Evolutionary conservation across 1,139 yeast genomes (phyloP).

Genomic region (Candida gigantensis): DNA sequence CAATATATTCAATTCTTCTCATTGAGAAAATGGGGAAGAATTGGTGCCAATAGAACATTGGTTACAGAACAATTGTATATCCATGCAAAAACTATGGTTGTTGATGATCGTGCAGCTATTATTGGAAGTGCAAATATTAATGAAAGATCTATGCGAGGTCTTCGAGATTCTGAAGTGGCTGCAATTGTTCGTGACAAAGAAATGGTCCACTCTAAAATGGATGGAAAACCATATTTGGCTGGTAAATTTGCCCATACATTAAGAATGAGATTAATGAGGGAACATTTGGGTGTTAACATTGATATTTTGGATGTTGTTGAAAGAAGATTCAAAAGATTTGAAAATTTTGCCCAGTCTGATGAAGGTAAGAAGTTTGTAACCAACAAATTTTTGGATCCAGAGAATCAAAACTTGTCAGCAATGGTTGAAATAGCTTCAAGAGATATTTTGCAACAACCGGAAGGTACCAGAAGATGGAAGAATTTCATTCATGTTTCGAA

Average conservation of each 20-base stretch:
- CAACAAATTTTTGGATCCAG: conserved; percentile 33
- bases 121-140: conserved; percentile 97
- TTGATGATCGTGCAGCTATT: conserved; percentile 90
- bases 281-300: conserved; percentile 91
- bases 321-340: conserved; percentile 64
- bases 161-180: conserved; percentile 92
- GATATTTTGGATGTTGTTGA: conserved; percentile 86
- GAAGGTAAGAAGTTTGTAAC: conserved; percentile 49
- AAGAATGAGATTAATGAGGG: conserved; percentile 91
- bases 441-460: conserved; percentile 52
- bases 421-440: conserved; percentile 75
- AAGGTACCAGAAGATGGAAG: conserved; percentile 55
- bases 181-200: conserved; percentile 84
- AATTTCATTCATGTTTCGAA: conserved; percentile 26
- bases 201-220: conserved; percentile 73
- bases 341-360: conserved; percentile 50
- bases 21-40: conserved; percentile 91
- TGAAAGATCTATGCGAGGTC: conserved; percentile 93
- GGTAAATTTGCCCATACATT: conserved; percentile 89
- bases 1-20: conserved; percentile 92
- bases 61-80: conserved; percentile 92
- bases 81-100: conserved; percentile 89
- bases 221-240: conserved; percentile 76
- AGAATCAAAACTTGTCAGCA: conserved; percentile 50
- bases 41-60: conserved; percentile 72